Evolutionary conservation across 2,329 filamentous ascomycete species (phyloP).

Genomic region (Fusarium newnesense): DNA sequence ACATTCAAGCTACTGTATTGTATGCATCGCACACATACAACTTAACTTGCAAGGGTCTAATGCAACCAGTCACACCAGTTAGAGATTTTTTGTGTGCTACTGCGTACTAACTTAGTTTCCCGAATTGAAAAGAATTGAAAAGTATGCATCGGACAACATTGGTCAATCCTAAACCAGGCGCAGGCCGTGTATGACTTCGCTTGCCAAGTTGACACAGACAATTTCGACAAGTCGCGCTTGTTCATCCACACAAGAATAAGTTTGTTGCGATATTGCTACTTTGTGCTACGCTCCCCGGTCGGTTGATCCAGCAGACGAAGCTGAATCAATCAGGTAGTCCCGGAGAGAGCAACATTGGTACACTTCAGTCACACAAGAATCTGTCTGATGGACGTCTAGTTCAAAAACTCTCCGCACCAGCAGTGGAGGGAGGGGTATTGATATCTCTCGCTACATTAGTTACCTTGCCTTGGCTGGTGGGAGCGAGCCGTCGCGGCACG

Average conservation of each 20-base stretch:
- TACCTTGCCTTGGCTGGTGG: slow-evolving; percentile 16
- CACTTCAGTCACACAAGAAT: slow-evolving; percentile 3
- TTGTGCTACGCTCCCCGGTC: not conserved
- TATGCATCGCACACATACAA: slow-evolving; percentile 7
- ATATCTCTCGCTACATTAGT: slow-evolving; percentile 11
- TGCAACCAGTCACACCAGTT: slow-evolving; percentile 29
- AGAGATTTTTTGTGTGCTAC: slow-evolving; percentile 19
- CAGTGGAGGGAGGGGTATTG: slow-evolving; percentile 5
- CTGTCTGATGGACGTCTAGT: not conserved
- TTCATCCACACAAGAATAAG: slow-evolving; percentile 6
- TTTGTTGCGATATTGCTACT: slow-evolving; percentile 7
- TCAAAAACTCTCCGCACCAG: slow-evolving; percentile 31
- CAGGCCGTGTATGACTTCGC: slow-evolving; percentile 3
- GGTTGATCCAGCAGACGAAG: not conserved
- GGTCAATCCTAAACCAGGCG: slow-evolving; percentile 1
- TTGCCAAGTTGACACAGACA: slow-evolving; percentile 5
- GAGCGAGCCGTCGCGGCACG: slow-evolving; percentile 33
- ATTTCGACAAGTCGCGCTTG: slow-evolving; percentile 12
- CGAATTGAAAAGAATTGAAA: not conserved
- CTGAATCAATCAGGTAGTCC: not conserved
- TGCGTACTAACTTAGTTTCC: not conserved
- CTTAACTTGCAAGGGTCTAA: slow-evolving; percentile 14
- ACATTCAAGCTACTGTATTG: slow-evolving; percentile 13
- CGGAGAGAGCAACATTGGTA: not conserved
- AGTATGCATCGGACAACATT: not conserved